Percentiles rank a stretch among this genome's conserved stretches.
These are phyloP conservation scores for Emmonsiellopsis sp. DNA, from an alignment of 2,329 filamentous ascomycete genomes.

Conservation along the genomic window DNA sequence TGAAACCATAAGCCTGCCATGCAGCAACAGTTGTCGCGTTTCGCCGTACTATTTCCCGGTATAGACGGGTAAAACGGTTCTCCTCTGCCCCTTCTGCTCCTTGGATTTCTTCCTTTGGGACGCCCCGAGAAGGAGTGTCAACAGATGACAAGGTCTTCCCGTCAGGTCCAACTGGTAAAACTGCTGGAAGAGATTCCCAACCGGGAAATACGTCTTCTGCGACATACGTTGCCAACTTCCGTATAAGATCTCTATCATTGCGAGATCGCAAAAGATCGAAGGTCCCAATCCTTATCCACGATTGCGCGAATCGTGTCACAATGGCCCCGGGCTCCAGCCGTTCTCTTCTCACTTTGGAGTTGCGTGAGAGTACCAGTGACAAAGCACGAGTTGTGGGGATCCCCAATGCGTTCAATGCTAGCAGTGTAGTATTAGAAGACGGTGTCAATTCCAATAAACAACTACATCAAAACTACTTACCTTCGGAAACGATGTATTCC, in stretches of 20 bases:
- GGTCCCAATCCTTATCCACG: slow-evolving; percentile 87
- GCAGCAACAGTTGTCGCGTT: slow-evolving; percentile 83
- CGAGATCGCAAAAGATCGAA: slow-evolving; percentile 85
- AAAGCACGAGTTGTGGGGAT: slow-evolving; percentile 84
- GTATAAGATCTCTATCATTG: slow-evolving; percentile 64
- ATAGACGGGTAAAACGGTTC: slow-evolving; percentile 80
- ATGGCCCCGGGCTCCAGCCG: slow-evolving; percentile 82
- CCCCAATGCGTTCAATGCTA: slow-evolving; percentile 63
- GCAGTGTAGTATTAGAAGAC: background rate
- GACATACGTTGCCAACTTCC: slow-evolving; percentile 69
- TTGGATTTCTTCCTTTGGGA: slow-evolving; percentile 52
- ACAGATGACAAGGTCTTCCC: slow-evolving; percentile 26
- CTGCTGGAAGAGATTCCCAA: slow-evolving; percentile 71
- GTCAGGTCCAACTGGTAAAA: slow-evolving; percentile 34
- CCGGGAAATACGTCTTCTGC: slow-evolving; percentile 81
- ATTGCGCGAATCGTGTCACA: slow-evolving; percentile 81
- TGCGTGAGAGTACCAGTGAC: slow-evolving; percentile 66
- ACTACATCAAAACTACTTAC: slow-evolving; percentile 22
- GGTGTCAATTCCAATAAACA: background rate
- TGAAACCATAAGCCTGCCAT: slow-evolving; percentile 99
- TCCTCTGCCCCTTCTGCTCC: slow-evolving; percentile 60
- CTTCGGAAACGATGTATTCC: slow-evolving; percentile 88
- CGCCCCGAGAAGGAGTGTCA: slow-evolving; percentile 40
- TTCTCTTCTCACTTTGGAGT: slow-evolving; percentile 66
- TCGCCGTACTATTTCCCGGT: slow-evolving; percentile 73